Base-by-base conservation (phyloP, 176 grass and related monocot species). In the Thalia dealbata region DNA sequence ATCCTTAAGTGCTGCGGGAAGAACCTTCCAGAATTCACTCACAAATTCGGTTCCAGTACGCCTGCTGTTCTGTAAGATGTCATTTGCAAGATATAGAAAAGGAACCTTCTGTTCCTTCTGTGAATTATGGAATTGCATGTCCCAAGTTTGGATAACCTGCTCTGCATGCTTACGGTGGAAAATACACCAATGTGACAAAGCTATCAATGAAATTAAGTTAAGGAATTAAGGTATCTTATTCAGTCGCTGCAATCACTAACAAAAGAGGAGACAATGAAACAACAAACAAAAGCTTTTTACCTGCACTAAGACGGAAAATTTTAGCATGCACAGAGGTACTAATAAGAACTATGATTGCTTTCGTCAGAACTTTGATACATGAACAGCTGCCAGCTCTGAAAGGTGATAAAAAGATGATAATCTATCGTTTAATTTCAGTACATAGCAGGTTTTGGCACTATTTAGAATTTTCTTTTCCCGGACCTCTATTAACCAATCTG, bases 11-110 rank as follows among this genome's bases (percentile, higher is more conserved):
- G 88, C 86, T 7, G 81, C 77, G 55, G 90, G 95, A 87, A 99
- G 95, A 67, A 99, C 87, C 75, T 99, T 99, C 95, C 95, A 99
- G 76, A 99, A 99, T 82, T 93, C 90, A 84, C 89, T 83, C 32
- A 99, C 95, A 81, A 99, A 99, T 73, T 99, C 85, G 52, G 88
- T 99, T 51, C 95, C 95, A 29, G 88, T 93, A 60, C 84, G 90
- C 77, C 82, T 99, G 79, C 90, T 99, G 64, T 99, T 99, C 79
- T 99, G 95, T 76, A 93, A 76, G 72, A 99, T 99, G 81, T 99
- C 95, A 71, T 99, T 99, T 50, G 95, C 90, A 77, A 99, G 87
- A 82, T 99, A 93, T 52, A 99, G 72, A 50, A 88, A 91, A 68
- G 87, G 83, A 69, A 86, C 58, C 83, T 89, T 91, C 43, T 87